Conservation (phyloP, 2,329 filamentous ascomycete species). For the Bisporella sp. region DNA sequence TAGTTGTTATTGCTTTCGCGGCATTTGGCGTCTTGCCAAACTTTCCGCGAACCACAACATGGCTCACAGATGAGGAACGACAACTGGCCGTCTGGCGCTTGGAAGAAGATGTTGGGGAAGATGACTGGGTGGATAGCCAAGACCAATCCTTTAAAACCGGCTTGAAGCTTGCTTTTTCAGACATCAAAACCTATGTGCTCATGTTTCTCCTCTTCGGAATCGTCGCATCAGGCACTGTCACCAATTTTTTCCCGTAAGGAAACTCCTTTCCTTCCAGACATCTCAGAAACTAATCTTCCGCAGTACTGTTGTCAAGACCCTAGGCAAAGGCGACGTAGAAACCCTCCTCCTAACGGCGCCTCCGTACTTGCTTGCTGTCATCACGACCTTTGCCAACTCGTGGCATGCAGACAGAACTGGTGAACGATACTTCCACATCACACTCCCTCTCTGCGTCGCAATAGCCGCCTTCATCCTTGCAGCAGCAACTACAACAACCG, state of each 20-base stretch:
- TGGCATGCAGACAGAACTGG: conserved; percentile 60
- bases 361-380: conserved; percentile 55
- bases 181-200: conserved; percentile 39
- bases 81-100: conserved; percentile 53
- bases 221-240: conserved; percentile 50
- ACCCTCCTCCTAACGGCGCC: conserved; percentile 59
- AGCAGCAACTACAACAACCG: conserved; percentile 52
- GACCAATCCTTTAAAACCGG: conserved; percentile 50
- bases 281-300: conserved; percentile 13
- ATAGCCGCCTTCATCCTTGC: conserved; percentile 61
- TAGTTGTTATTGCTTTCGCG: conserved; percentile 46
- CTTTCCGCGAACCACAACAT: conserved; percentile 53
- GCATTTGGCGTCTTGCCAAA: conserved; percentile 57
- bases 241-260: conserved; percentile 55
- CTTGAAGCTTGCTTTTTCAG: conserved; percentile 41
- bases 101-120: conserved; percentile 55
- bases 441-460: conserved; percentile 52
- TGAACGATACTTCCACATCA: conserved; percentile 64
- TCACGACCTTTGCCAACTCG: conserved; percentile 57
- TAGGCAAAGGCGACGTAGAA: conserved; percentile 53
- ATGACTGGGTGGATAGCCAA: conserved; percentile 51
- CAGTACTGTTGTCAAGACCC: conserved; percentile 57
- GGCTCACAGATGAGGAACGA: conserved; percentile 50
- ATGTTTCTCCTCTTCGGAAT: conserved; percentile 44
- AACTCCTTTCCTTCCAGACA: too few relatives aligned